Evolutionary conservation across 2,329 filamentous ascomycete genomes (phyloP), one percentile per base, ranked within the genome.

Genomic region (Talaromyces piceae): DNA sequence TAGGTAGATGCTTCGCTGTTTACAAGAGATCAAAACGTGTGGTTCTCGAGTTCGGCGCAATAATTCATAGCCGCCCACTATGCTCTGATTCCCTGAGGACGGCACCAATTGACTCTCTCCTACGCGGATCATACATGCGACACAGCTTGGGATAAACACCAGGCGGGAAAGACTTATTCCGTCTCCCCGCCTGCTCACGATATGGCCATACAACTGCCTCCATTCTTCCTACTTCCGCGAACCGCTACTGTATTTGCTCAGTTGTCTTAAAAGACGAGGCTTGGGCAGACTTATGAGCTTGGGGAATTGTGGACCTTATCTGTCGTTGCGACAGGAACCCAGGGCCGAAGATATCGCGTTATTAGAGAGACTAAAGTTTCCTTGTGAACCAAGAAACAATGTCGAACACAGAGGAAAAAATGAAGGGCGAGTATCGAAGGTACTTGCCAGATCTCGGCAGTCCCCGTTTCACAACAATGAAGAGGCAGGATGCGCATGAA

Each of bases 381-480:
- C 5, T 8, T 11, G 13, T 22, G 18, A 31, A 5, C 22, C 18
- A n/a, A 8, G 28, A 25, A 26, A 47, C 27, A 25, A 51, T 51
- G 50, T 44, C 50, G 6, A 47, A 5, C 7, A 44, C 49, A 43
- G 26, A 51, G n/a, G 49, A 47, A 13, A 44, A 33, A 27, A 33
- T 37, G 57, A 65, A 63, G 20, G 68, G 65, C 55, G 63, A 64
- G 41, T 85, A 81, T 60, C 78, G 82, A 51, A 69, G 78, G 51
- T 78, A 81, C 61, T 71, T 87, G 12, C 84, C 82, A 0, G 82
- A 87, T 59, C 73, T 87, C 47, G 75, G 60, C 57, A 74, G 70
- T 25, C 77, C 78, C 12, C 79, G 84, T 30, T 87, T 87, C 68
- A 78, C 76, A 18, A 74, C 74, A 3, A 83, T 86, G 70, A 76